Evolutionary conservation across 345 rosid species (phyloP), one percentile per base, ranked within the genome.

Genomic region (Gossypium mustelinum): DNA sequence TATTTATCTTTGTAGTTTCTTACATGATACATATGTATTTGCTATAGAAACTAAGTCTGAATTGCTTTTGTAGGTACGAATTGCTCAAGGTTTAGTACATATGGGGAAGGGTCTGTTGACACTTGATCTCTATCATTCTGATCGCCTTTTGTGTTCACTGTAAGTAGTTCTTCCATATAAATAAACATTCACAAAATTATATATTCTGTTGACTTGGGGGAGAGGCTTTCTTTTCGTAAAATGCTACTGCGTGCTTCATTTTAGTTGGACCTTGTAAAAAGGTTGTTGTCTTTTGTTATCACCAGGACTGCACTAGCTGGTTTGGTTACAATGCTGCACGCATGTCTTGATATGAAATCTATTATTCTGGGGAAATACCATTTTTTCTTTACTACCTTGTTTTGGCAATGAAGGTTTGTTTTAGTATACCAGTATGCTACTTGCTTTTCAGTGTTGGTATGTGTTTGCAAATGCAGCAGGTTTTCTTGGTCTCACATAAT

Each of bases 21-120:
- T 9, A 1, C 64, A 25, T 25, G 55, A 11, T 34, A 24, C 45
- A 7, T 25, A 10, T 41, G 16, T 29, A 29, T 61, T 73, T 70
- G 17, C 66, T 27, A 22, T 62, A 47, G 56, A 56, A 59, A 70
- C 73, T 59, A 20, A 57, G 80, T 47, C 57, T 66, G 24, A 68
- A 65, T 50, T 18, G 48, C 2, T 68, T 74, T 39, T 80, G 76
- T 82, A 94, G 98, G 98, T 92, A 1, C 24, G 24, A 76, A 88
- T 92, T 79, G 99, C 97, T 73, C 99, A 95, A 81, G 99, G 99
- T 64, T 82, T 92, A 8, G 99, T 90, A 73, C 98, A 92, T 81
- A 75, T 95, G 82, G 99, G 99, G 72, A 95, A 95, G 80, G 99
- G 99, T 57, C 87, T 92, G 34, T 75, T 95, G 83, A 95, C 96